Conservation (phyloP, 306 rosid species). For the Gastrolobium bilobum region DNA sequence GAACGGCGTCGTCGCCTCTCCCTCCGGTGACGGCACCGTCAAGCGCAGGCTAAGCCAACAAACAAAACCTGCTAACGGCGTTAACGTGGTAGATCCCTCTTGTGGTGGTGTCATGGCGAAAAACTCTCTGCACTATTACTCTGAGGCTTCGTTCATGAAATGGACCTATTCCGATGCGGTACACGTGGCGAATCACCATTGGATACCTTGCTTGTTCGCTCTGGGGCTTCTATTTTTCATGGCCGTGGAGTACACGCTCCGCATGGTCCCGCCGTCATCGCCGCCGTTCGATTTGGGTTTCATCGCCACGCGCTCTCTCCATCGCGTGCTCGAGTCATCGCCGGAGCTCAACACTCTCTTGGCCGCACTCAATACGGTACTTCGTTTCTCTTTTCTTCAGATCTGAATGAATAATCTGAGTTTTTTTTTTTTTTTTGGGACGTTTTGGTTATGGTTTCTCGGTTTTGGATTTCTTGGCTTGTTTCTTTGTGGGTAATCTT, state of each 20-base stretch:
- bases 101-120: constrained; percentile 24
- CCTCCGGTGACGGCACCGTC: constrained; percentile 42
- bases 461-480: neutral
- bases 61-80: constrained; percentile 29
- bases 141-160: constrained; percentile 64
- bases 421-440: neutral
- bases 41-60: constrained; percentile 25
- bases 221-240: constrained; percentile 80
- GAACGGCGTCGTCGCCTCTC: constrained; percentile 53
- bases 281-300: constrained; percentile 93
- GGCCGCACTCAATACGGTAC: constrained; percentile 85
- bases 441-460: too few relatives aligned
- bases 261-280: constrained; percentile 83
- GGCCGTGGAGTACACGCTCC: constrained; percentile 96
- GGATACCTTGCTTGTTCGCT: constrained; percentile 83
- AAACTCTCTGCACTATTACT: neutral
- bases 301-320: constrained; percentile 70
- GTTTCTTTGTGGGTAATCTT: constrained; percentile 21
- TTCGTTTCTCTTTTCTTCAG: neutral
- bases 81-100: neutral
- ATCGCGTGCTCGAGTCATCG: constrained; percentile 66
- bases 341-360: constrained; percentile 76
- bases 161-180: constrained; percentile 72
- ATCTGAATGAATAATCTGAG: constrained; percentile 30
- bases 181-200: constrained; percentile 76